Evolutionary conservation across 306 rosid species (phyloP), one percentile per base, ranked within the genome.

Genomic region (Vigna unguiculata): DNA sequence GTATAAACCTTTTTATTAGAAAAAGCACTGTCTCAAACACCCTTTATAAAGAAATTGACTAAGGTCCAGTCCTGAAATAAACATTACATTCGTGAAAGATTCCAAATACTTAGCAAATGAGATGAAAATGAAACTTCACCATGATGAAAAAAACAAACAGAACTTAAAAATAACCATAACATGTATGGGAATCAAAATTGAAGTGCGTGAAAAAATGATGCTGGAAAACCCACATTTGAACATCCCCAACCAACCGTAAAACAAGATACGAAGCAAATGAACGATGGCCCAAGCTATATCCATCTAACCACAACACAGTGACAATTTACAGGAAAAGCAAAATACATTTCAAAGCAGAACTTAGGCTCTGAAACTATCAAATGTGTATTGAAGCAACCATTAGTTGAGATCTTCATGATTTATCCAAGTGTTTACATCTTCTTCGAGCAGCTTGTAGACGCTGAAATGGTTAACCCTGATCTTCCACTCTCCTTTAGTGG

Each of bases 401-500:
- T 21, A 58, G 57, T 43, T 11, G 15, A 11, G 5, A 43, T 43
- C 3, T 11, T 69, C 81, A 64, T 22, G 71, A 46, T 36, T 71
- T 45, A 53, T 52, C 86, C 78, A 80, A 72, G 59, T 32, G 69
- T 82, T 88, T 62, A 84, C 90, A 30, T 87, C 91, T 10, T 87
- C 91, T 9, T 87, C 91, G 7, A 21, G 83, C 77, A 92, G 85
- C 77, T 80, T 60, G 82, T 90, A 92, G 77, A 67, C 55, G 38
- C 98, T 91, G 82, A 96, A 96, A 75, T 96, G 99, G 65, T 62
- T 79, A 51, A 96, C 99, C 86, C 83, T 88, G 80, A 96, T 91
- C 83, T 86, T 96, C 99, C 99, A 96, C 79, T 96, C 97, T 77
- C 97, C 99, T 77, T 89, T 87, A 28, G 78, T 49, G 9, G 98